Base-by-base conservation (phyloP, 345 rosid genomes). In the Rubroshorea leprosula region DNA sequence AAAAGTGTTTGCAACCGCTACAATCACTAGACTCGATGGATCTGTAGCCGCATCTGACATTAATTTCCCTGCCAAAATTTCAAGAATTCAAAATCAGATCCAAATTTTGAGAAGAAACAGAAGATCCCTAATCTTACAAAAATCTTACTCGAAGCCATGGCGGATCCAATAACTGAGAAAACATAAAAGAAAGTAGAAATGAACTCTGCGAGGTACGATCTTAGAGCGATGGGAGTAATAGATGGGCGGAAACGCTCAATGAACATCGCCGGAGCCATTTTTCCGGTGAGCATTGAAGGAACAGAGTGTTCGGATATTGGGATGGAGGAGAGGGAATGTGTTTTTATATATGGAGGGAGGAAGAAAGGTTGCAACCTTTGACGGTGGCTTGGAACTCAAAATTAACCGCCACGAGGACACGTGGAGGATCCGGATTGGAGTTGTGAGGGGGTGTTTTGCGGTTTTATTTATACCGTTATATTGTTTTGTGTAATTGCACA, bases 101-200 rank as follows among this genome's bases (percentile, higher is more conserved):
- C 2, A 23, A 20, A 16, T n/a, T 17, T 13, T n/a, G n/a, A n/a
- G n/a, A n/a, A n/a, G n/a, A n/a, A n/a, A n/a, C n/a, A n/a, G n/a
- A n/a, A n/a, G n/a, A n/a, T n/a, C n/a, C 4, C 35, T 23, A 51
- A 26, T 41, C 7, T 12, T 8, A 19, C 11, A 17, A 54, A 16
- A 23, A 2, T 70, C 83, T 66, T 52, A 85, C 96, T 65, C 45
- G 99, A 77, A 60, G 96, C 68, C 92, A 89, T 85, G 74, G 86
- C 52, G 27, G 99, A 89, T 55, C 99, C 99, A 6, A 93, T 83
- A 35, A 81, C 95, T 0, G 82, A 80, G 35, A 89, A 73, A 17
- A 89, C 97, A 41, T 69, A 89, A 54, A 82, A 85, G 90, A 93
- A 93, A 23, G 97, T 85, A 29, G 97, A 87, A 73, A 89, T 83